phyloP scores from a whole-genome alignment of 2,329 filamentous ascomycete species.

The Furcasterigmium furcatum region DNA sequence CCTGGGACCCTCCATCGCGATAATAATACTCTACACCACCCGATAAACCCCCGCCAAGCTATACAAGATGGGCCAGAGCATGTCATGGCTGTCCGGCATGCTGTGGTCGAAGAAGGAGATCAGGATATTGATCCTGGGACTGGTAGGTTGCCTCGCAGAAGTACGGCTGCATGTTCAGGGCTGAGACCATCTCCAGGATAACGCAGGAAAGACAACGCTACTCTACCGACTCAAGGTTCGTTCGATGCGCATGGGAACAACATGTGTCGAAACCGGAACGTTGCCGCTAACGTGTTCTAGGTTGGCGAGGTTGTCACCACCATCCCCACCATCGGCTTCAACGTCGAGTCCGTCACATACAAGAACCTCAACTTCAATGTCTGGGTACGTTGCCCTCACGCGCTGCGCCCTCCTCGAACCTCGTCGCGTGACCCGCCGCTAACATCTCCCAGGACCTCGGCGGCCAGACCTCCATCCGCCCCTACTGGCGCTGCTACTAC shows the following conservation, averaged over 20 bases:
- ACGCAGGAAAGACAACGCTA: conserved; percentile 96
- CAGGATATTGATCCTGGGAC: conserved; percentile 87
- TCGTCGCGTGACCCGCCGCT: neutral
- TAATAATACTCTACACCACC: neutral
- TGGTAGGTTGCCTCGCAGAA: conserved; percentile 56
- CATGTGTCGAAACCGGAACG: neutral
- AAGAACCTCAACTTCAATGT: conserved; percentile 99
- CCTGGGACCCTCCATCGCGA: neutral
- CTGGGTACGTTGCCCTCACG: conserved; percentile 63
- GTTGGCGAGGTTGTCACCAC: conserved; percentile 99
- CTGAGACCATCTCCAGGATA: conserved; percentile 61
- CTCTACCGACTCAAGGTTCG: conserved; percentile 90
- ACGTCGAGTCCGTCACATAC: conserved; percentile 98
- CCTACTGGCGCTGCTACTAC: conserved; percentile 99
- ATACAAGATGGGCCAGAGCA: conserved; percentile 57
- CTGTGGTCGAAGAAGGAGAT: conserved; percentile 97
- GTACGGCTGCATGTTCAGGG: conserved; percentile 7
- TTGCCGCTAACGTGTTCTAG: conserved; percentile 39
- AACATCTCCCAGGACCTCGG: conserved; percentile 69
- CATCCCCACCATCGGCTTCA: conserved; percentile 98
- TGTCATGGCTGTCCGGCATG: conserved; percentile 69
- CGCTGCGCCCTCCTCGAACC: neutral
- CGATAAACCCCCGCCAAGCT: conserved; percentile 3
- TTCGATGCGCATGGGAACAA: too few species aligned
- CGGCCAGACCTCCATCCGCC: conserved; percentile 96